Base-by-base conservation (phyloP, 1,284 basidiomycete species). In the Tilletia walkeri region DNA sequence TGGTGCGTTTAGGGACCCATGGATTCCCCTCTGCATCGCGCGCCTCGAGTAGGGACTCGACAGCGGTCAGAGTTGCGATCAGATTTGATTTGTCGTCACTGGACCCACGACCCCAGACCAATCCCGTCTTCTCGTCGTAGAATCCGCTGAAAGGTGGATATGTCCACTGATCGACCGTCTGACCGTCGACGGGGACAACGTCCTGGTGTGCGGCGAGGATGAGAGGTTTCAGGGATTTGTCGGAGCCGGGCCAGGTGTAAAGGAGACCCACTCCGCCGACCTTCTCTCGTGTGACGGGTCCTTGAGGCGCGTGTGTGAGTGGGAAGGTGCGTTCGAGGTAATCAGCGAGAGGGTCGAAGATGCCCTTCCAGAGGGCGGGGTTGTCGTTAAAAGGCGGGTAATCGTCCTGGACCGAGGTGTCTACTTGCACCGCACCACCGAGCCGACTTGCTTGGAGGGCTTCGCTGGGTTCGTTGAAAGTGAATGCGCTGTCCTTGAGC, bases 191-290 rank as follows among this genome's bases (percentile, higher is more conserved):
- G 4, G 87, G 87, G 14, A 54, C 56, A 89, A 88, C 88, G 76
- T 89, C 90, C 85, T 90, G 89, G 78, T 91, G 90, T 0, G 86
- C 89, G 20, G 88, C 86, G 48, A 92, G 82, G 48, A 91, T 85
- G 2, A 91, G 78, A 0, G 90, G 91, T 80, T 91, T 89, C 72
- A 90, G 84, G 5, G 83, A 81, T 0, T 79, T 61, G 71, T 89
- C 86, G 0, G 86, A 86, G 50, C 91, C 91, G 53, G 85, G 80
- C 88, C 89, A 90, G 12, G 87, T 87, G 76, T 87, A 91, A 0
- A 91, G 85, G 18, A 91, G 82, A 0, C 88, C 91, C 71, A 89
- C 89, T 0, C 88, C 88, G 76, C 90, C 89, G 72, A 92, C 88
- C 4, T 68, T 45, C 24, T 80, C 77, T 36, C 69, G 65, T 16